Base-by-base conservation (phyloP, 108 stramenopile genomes). In the Epipyxis sp. region DNA sequence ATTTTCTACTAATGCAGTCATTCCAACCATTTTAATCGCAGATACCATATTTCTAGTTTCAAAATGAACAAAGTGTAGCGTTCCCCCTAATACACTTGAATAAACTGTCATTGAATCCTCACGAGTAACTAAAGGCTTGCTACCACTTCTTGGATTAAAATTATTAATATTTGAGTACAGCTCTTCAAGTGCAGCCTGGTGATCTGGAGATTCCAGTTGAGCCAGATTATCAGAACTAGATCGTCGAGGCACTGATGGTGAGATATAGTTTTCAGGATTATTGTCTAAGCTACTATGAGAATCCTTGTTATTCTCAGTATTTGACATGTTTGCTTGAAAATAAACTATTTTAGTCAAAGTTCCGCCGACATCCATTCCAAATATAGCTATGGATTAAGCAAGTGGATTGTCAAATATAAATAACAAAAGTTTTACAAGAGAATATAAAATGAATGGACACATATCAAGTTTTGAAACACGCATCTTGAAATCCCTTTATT, bases 271-370 rank as follows among this genome's bases (percentile, higher is more conserved):
- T n/a, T n/a, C n/a, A n/a, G n/a, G n/a, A n/a, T n/a, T n/a, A n/a
- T n/a, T n/a, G n/a, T n/a, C n/a, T 40, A 67, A 61, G 61, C 32
- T 43, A 27, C 61, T 44, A 1, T 61, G 77, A 6, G 43, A 42
- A n/a, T 78, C 77, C 61, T 89, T 79, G 3, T 90, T 69, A 77
- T 58, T 88, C 78, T 30, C 83, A 59, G n/a, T n/a, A 43, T 82
- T 44, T 74, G 84, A 84, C 78, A 97, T 93, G 6, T 20, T 50
- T 50, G 46, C 46, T 6, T 20, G 46, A 78, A 97, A 97, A 80
- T 97, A 97, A 1, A 99, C 94, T 10, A 99, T 84, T 79, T 99
- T 99, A 16, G 94, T 87, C 1, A 99, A 86, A 1, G 95, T 95
- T 13, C 98, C 98, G 2, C 98, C 98, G 1, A 93, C 90, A 78